Conservation (phyloP, 1,284 basidiomycete genomes). For the Ustilago xerochloae region DNA sequence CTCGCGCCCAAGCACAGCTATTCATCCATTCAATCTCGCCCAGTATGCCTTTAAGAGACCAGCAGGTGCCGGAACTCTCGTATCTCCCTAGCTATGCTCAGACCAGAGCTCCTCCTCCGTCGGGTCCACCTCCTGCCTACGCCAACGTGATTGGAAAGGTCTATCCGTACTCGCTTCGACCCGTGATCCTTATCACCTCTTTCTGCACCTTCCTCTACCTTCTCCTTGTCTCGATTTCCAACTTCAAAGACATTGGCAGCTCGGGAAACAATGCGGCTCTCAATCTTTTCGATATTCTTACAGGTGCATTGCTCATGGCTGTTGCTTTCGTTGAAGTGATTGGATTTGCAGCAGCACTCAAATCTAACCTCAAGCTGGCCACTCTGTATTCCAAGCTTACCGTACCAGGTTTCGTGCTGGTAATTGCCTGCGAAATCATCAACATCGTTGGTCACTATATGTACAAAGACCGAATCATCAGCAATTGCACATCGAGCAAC, state of each 20-base stretch:
- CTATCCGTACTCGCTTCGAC: conserved; percentile 57
- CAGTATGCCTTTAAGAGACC: conserved; percentile 27
- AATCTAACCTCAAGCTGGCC: conserved; percentile 36
- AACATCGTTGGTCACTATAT: conserved; percentile 50
- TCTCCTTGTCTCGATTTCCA: conserved; percentile 37
- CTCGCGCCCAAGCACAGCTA: neutral
- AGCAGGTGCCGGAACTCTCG: conserved; percentile 35
- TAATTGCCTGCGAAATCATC: conserved; percentile 52
- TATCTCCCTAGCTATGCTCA: conserved; percentile 46
- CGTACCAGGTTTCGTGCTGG: conserved; percentile 38
- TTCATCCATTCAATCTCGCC: neutral
- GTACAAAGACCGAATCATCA: conserved; percentile 50
- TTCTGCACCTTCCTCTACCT: conserved; percentile 58
- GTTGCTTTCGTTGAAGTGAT: conserved; percentile 50
- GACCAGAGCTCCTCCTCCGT: conserved; percentile 42
- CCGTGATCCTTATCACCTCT: conserved; percentile 56
- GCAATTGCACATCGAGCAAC: conserved; percentile 46
- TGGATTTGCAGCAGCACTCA: conserved; percentile 50
- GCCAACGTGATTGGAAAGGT: conserved; percentile 45
- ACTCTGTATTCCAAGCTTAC: conserved; percentile 36
- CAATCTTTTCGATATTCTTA: conserved; percentile 49
- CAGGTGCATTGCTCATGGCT: conserved; percentile 40
- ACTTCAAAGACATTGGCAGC: conserved; percentile 39
- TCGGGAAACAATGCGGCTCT: conserved; percentile 42
- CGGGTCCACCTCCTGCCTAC: conserved; percentile 53